phyloP scores from a whole-genome alignment of 495 filamentous ascomycete species.

The Tuber borchii region DNA sequence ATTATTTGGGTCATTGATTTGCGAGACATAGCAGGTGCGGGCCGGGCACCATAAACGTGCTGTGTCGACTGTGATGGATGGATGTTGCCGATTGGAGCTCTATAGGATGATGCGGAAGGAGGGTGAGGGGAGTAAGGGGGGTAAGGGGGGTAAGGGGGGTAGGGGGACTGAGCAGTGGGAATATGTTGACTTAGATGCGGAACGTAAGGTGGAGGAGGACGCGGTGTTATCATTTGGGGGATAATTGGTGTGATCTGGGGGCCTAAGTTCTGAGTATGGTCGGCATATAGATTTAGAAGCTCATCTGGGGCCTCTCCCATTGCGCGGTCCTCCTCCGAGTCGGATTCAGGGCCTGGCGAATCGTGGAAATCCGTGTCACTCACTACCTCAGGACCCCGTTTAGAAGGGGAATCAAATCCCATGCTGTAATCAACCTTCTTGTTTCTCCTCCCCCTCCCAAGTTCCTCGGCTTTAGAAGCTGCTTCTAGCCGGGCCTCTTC shows the following conservation, averaged over 20 bases:
- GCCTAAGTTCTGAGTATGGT: neutral
- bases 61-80: neutral
- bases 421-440: slow-evolving; percentile 47
- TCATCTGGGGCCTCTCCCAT: neutral
- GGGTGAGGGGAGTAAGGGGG: neutral
- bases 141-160: neutral
- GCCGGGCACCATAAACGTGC: neutral
- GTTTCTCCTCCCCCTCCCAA: slow-evolving; percentile 72
- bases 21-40: neutral
- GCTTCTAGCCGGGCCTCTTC: slow-evolving; percentile 64
- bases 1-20: neutral
- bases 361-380: slow-evolving; percentile 1
- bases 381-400: slow-evolving; percentile 15
- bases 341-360: neutral
- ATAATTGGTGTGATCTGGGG: neutral
- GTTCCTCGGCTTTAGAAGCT: slow-evolving; percentile 55
- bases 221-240: neutral
- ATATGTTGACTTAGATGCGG: neutral
- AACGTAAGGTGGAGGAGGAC: neutral
- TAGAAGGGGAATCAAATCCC: slow-evolving; percentile 43
- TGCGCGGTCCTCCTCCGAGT: slow-evolving; percentile 42
- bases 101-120: neutral
- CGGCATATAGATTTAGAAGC: neutral
- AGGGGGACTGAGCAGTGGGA: neutral
- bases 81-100: neutral